Conservation (phyloP, 192 early-diverging fungal species). For the Coemansia sp. region DNA sequence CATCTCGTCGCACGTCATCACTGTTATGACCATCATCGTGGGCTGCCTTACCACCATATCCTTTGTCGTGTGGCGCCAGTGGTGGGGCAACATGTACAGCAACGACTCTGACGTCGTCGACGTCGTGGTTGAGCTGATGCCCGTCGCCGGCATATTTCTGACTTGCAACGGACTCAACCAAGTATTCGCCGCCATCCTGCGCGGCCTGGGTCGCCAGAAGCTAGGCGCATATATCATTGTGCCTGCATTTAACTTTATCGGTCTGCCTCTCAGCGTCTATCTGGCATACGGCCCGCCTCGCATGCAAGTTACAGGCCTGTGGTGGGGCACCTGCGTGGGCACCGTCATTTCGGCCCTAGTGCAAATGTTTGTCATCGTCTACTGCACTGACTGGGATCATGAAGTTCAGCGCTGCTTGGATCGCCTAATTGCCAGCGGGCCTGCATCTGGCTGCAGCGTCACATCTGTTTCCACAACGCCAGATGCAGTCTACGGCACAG, state of each 20-base stretch:
- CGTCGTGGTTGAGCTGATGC: slow-evolving; percentile 69
- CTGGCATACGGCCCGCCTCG: slow-evolving; percentile 47
- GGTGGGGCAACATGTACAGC: slow-evolving; percentile 63
- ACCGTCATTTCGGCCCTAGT: slow-evolving; percentile 26
- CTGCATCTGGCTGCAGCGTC: slow-evolving; percentile 2
- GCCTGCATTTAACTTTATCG: slow-evolving; percentile 55
- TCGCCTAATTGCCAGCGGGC: slow-evolving; percentile 4
- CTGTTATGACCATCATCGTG: slow-evolving; percentile 14
- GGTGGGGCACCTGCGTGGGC: slow-evolving; percentile 44
- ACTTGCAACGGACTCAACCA: slow-evolving; percentile 59
- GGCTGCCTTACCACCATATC: slow-evolving; percentile 1
- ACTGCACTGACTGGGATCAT: slow-evolving; percentile 28
- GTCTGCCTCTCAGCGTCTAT: slow-evolving; percentile 58
- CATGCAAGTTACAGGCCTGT: slow-evolving; percentile 44
- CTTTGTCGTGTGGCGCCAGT: slow-evolving; percentile 12
- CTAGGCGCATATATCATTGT: slow-evolving; percentile 57
- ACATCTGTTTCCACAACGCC: neutral
- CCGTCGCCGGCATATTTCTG: slow-evolving; percentile 68
- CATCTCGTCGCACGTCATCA: slow-evolving; percentile 10
- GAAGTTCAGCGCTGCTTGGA: slow-evolving; percentile 40
- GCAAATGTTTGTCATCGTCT: slow-evolving; percentile 30
- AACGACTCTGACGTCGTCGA: slow-evolving; percentile 68
- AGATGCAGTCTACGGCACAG: neutral
- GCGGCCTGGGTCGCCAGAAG: slow-evolving; percentile 56
- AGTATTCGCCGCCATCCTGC: slow-evolving; percentile 59